These are phyloP conservation scores for Cutaneotrichosporon cavernicola DNA, from an alignment of 1,284 basidiomycete genomes.

Conservation along the genomic window DNA sequence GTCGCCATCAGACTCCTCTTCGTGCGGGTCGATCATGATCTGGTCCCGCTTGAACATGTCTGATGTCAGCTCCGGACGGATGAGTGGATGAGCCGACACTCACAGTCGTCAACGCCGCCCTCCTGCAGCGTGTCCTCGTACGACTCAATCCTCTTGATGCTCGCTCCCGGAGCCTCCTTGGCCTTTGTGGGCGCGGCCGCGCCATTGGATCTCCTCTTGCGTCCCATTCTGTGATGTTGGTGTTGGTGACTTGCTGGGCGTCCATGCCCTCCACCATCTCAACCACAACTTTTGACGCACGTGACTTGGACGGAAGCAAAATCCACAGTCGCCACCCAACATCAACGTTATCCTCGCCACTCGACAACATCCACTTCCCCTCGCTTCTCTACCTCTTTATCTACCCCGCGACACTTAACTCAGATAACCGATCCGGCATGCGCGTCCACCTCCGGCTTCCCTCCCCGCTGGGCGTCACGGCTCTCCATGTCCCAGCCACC, in stretches of 20 bases:
- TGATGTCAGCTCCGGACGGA: constrained; percentile 18
- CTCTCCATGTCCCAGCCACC: constrained; percentile 27
- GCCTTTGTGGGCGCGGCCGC: constrained; percentile 22
- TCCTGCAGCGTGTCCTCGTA: constrained; percentile 54
- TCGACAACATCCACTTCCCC: background rate
- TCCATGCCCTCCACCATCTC: background rate
- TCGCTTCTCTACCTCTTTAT: background rate
- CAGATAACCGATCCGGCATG: constrained; percentile 17
- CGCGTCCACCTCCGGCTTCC: constrained; percentile 46
- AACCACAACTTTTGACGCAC: constrained; percentile 23
- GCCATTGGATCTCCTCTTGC: constrained; percentile 48
- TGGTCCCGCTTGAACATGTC: constrained; percentile 63
- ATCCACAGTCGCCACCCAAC: constrained; percentile 6
- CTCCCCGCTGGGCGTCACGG: constrained; percentile 32
- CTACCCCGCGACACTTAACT: background rate
- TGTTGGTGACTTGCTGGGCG: background rate
- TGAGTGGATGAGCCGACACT: constrained; percentile 34
- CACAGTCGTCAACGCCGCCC: constrained; percentile 54
- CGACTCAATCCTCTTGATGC: constrained; percentile 45
- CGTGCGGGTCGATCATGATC: constrained; percentile 68
- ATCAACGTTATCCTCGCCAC: background rate
- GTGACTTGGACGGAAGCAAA: constrained; percentile 6
- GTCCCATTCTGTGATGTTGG: constrained; percentile 18
- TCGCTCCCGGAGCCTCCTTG: constrained; percentile 33
- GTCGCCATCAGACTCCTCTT: constrained; percentile 56